Percentiles rank a stretch among this genome's conserved stretches.
These are phyloP conservation scores for Podosphaera fusca DNA, from an alignment of 2,329 filamentous ascomycete species.

Conservation along the genomic window DNA sequence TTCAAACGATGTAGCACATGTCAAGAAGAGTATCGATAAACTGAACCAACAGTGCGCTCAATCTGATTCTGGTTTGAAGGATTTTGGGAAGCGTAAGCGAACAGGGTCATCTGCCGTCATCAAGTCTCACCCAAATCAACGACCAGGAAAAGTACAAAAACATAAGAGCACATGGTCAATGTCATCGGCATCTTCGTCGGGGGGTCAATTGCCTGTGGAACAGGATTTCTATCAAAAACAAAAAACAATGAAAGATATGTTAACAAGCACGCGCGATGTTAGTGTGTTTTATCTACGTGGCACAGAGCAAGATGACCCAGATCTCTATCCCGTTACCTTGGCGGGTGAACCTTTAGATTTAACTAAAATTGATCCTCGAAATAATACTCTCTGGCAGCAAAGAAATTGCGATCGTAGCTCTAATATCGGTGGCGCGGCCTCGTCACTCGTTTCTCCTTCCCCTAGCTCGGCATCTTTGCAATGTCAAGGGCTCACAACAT, in stretches of 20 bases:
- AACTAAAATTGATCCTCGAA: slow-evolving; percentile 22
- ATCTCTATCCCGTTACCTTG: slow-evolving; percentile 52
- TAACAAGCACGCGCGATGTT: slow-evolving; percentile 57
- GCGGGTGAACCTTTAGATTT: slow-evolving; percentile 43
- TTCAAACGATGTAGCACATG: slow-evolving; percentile 80
- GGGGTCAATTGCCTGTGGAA: slow-evolving; percentile 32
- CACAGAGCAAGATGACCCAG: slow-evolving; percentile 57
- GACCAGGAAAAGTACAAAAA: slow-evolving; percentile 65
- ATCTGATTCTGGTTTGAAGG: slow-evolving; percentile 42
- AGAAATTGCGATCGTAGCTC: slow-evolving; percentile 30
- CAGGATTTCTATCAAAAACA: slow-evolving; percentile 64
- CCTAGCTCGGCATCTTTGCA: slow-evolving; percentile 40
- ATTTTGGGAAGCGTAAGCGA: slow-evolving; percentile 41
- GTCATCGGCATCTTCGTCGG: slow-evolving; percentile 49
- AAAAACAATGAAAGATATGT: slow-evolving; percentile 65
- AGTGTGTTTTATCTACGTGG: slow-evolving; percentile 60
- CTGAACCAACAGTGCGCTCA: slow-evolving; percentile 82
- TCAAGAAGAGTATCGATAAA: slow-evolving; percentile 93
- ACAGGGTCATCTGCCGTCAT: slow-evolving; percentile 22
- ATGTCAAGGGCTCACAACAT: slow-evolving; percentile 26
- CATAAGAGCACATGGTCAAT: slow-evolving; percentile 93
- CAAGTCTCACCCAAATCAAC: slow-evolving; percentile 23
- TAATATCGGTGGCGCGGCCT: slow-evolving; percentile 25
- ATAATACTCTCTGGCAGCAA: slow-evolving; percentile 19
- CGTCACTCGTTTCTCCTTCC: slow-evolving; percentile 40